A percentile compares a stretch with the other conserved stretches of the same genome.
Evolutionary conservation across 2,329 filamentous ascomycete genomes (phyloP).

Genomic region (Talaromyces rugulosus): DNA sequence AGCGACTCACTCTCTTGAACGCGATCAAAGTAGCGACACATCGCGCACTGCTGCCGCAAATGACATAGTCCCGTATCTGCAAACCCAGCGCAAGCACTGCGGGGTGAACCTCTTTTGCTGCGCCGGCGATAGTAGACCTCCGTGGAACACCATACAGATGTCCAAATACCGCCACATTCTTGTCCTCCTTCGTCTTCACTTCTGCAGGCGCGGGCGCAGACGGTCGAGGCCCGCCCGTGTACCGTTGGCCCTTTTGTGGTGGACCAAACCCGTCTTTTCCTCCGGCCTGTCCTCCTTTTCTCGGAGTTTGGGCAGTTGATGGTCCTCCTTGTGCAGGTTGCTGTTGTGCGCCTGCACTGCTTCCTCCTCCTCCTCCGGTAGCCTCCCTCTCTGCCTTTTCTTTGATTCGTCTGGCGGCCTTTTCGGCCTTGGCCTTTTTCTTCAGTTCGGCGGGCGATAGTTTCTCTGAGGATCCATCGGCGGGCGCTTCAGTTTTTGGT

Average conservation of each 20-base stretch:
- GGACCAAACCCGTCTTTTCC: slow-evolving; percentile 20
- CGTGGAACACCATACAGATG: slow-evolving; percentile 76
- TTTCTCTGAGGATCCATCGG: slow-evolving; percentile 27
- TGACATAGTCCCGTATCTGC: slow-evolving; percentile 82
- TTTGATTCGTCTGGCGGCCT: slow-evolving; percentile 76
- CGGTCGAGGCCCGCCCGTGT: slow-evolving; percentile 23
- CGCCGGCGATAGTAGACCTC: slow-evolving; percentile 58
- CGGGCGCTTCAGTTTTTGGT: slow-evolving; percentile 14
- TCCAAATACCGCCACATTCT: slow-evolving; percentile 72
- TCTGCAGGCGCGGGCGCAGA: slow-evolving; percentile 35
- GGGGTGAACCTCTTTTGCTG: slow-evolving; percentile 73
- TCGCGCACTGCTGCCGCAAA: slow-evolving; percentile 84
- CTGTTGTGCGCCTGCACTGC: slow-evolving; percentile 19
- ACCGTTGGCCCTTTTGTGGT: slow-evolving; percentile 28
- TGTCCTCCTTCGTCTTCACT: slow-evolving; percentile 58
- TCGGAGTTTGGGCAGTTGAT: slow-evolving; percentile 26
- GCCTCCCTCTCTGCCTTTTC: slow-evolving; percentile 55
- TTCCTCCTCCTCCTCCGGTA: slow-evolving; percentile 24
- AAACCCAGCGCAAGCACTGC: slow-evolving; percentile 79
- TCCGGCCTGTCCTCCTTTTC: slow-evolving; percentile 26
- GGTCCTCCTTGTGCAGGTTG: slow-evolving; percentile 12
- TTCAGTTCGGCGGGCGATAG: slow-evolving; percentile 68
- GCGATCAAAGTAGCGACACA: slow-evolving; percentile 83
- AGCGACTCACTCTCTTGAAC: slow-evolving; percentile 69
- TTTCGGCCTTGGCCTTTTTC: slow-evolving; percentile 85